Evolutionary conservation across 2,329 filamentous ascomycete species (phyloP), one percentile per base, ranked within the genome.

Genomic region (Fusarium newnesense): DNA sequence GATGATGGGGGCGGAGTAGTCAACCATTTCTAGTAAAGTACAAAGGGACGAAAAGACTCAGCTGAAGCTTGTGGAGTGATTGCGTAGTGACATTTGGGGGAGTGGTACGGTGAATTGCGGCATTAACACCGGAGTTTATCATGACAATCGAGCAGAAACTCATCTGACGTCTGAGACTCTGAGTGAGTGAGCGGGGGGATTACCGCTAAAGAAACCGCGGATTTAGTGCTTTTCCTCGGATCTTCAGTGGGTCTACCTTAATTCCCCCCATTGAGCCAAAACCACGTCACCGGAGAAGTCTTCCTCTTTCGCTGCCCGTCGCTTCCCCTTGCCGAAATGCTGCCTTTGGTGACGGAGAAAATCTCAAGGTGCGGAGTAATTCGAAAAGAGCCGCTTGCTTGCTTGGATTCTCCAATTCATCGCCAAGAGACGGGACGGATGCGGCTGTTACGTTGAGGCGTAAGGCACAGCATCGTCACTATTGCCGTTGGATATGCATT

Each of bases 1-100:
- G 24, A 49, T 24, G 16, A 43, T n/a, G 24, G 70, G 70, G 70
- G 70, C 57, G 60, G 62, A 71, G 69, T 73, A 28, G 50, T 16
- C 36, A 10, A 2, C n/a, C 9, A 24, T 15, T 46, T 44, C 2
- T 2, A 15, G 30, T 28, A 30, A 24, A 42, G 39, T 15, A 42
- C 21, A n/a, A 24, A 53, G 9, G 34, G 24, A 37, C 21, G 19
- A 53, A 37, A 16, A 37, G 18, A 21, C 4, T 28, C 34, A 28
- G 67, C n/a, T 58, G 50, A 43, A 37, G 49, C 18, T 10, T 52
- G 26, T 37, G 18, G 34, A 8, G n/a, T 18, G 34, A 46, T 46
- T 58, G 32, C 5, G 28, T 28, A 24, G 39, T 24, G 19, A 16
- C 2, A 21, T 18, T 65, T 32, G 39, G 47, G 40, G 46, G 49